These are phyloP conservation scores for Penicillium sp. DNA, from an alignment of 2,329 filamentous ascomycete species.

Conservation along the genomic window DNA sequence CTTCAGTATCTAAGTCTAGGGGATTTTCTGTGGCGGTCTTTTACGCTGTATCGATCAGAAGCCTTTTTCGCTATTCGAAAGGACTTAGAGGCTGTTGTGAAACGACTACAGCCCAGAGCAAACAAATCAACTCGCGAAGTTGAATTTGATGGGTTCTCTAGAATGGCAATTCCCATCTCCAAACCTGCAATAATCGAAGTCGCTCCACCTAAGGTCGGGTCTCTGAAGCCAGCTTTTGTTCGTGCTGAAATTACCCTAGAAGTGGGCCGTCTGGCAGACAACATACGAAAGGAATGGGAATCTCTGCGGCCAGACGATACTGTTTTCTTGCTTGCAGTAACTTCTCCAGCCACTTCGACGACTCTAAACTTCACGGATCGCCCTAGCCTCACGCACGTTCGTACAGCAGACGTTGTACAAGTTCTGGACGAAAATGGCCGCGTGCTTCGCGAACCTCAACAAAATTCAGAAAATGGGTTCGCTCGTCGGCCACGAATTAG, in stretches of 20 bases:
- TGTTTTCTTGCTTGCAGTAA: constrained; percentile 77
- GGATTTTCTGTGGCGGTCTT: constrained; percentile 94
- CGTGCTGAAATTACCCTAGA: constrained; percentile 83
- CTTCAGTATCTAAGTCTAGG: constrained; percentile 91
- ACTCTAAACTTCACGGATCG: constrained; percentile 5
- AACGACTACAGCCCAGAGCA: constrained; percentile 68
- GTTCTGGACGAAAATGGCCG: constrained; percentile 81
- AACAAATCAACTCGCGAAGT: constrained; percentile 61
- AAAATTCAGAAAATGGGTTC: constrained; percentile 60
- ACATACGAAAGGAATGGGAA: constrained; percentile 84
- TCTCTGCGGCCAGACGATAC: constrained; percentile 80
- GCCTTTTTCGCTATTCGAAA: constrained; percentile 91
- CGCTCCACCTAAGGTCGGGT: constrained; percentile 75
- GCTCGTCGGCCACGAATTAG: constrained; percentile 57
- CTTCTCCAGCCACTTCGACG: constrained; percentile 40
- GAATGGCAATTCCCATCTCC: constrained; percentile 83
- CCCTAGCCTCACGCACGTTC: constrained; percentile 57
- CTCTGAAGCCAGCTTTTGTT: constrained; percentile 76
- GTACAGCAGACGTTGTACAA: constrained; percentile 81
- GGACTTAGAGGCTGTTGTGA: constrained; percentile 79
- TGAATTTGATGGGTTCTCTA: constrained; percentile 77
- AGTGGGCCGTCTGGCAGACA: constrained; percentile 71
- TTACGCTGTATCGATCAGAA: constrained; percentile 83
- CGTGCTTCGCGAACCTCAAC: constrained; percentile 57
- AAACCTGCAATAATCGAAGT: constrained; percentile 86